Evolutionary conservation across 345 rosid species (phyloP).

Genomic region (Hypericum androsaemum): DNA sequence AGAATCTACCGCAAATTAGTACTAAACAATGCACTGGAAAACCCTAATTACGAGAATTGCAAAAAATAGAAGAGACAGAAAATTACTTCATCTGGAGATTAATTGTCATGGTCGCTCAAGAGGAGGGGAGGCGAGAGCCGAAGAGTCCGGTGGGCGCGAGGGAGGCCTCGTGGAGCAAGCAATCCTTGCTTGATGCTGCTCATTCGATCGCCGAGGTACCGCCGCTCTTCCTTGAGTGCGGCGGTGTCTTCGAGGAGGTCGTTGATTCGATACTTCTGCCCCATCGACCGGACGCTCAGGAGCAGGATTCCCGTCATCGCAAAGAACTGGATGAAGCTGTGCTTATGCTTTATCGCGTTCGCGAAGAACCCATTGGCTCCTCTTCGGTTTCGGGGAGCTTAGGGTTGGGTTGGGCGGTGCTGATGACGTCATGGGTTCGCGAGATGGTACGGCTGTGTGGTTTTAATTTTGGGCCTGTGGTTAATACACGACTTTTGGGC

Average conservation of each 20-base stretch:
- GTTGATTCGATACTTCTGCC: conserved; percentile 76
- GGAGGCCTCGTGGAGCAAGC: conserved; percentile 64
- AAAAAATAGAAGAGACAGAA: not conserved
- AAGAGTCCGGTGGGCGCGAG: conserved; percentile 60
- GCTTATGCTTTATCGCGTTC: conserved; percentile 46
- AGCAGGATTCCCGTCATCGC: conserved; percentile 75
- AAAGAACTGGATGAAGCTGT: conserved; percentile 62
- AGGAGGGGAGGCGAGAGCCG: conserved; percentile 64
- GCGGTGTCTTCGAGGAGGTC: conserved; percentile 60
- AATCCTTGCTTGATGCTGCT: conserved; percentile 46
- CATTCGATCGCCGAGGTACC: conserved; percentile 46
- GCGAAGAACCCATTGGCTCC: conserved; percentile 35
- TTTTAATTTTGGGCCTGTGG: too few relatives aligned
- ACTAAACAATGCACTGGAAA: too few relatives aligned
- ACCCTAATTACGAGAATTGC: not conserved
- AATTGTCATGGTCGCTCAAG: conserved; percentile 32
- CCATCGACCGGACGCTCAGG: conserved; percentile 66
- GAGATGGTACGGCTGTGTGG: too few relatives aligned
- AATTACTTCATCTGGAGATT: too few relatives aligned
- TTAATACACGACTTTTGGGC: too few relatives aligned
- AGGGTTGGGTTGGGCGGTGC: too few relatives aligned
- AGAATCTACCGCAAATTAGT: too few relatives aligned
- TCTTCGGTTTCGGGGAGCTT: conserved; percentile 6
- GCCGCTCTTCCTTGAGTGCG: conserved; percentile 53
- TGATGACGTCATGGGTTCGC: too few relatives aligned